Evolutionary conservation across 1,284 basidiomycete genomes (phyloP), one percentile per base, ranked within the genome.

Genomic region (Papiliotrema flavescens): DNA sequence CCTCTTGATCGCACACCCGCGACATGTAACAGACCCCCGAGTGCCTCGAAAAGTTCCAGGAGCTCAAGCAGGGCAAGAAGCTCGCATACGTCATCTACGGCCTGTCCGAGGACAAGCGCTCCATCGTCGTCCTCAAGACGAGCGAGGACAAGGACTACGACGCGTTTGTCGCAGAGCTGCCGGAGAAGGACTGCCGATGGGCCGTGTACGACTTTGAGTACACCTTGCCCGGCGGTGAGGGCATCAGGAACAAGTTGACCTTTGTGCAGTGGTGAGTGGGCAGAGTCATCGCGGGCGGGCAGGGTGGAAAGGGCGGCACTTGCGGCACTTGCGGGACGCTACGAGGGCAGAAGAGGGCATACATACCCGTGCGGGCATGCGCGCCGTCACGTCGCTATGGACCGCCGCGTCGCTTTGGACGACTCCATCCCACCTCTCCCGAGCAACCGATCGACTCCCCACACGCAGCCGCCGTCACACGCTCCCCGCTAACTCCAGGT

Each of bases 131-230:
- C 48, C 81, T 84, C 63, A 88, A 90, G 79, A 80, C 71, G 20
- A 78, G 76, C 44, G 60, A 66, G 48, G 71, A 75, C 40, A 61
- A 75, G 56, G 72, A 84, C 55, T 98, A 91, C 76, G 88, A 94
- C 2, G 80, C 82, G 1, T 98, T 98, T 75, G 51, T 93, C 55
- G 71, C 53, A 0, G 83, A 88, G 67, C 81, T 98, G 46, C 92
- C 93, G 1, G 83, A 85, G 71, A 64, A 67, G 20, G 84, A 90
- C 68, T 91, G 88, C 74, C 81, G 88, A 76, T 98, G 88, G 85
- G 94, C 88, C 32, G 84, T 98, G 45, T 97, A 93, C 76, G 94
- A 98, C 77, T 88, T 95, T 61, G 86, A 90, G 72, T 98, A 82
- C 71, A 84, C 89, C 79, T 83, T 83, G 75, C 85, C 85, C 60